Conservation (phyloP, 768 basidiomycete species). For the Kwoniella europaea region DNA sequence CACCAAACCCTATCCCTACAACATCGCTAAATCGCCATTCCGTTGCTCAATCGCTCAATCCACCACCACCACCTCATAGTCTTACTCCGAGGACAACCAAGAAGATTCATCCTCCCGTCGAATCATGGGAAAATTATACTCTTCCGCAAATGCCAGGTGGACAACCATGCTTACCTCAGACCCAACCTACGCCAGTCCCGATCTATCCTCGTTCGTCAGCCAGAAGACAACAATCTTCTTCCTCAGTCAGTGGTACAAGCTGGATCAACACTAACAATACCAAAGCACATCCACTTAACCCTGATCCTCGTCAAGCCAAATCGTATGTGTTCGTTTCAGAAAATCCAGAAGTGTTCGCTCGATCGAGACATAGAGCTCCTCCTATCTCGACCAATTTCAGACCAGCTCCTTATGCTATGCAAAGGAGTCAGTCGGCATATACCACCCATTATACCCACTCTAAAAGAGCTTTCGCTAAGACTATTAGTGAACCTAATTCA, state of each 20-base stretch:
- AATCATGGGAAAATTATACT: conserved; percentile 6
- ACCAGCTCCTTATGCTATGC: not conserved
- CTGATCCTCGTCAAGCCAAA: not conserved
- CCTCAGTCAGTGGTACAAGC: not conserved
- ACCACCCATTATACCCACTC: not conserved
- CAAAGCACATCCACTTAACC: no score
- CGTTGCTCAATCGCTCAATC: conserved; percentile 9
- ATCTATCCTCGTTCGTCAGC: not conserved
- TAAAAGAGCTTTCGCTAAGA: not conserved
- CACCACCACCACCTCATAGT: not conserved
- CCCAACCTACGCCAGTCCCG: not conserved
- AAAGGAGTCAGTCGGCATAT: not conserved
- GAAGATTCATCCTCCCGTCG: conserved; percentile 16
- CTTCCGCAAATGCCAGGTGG: conserved; percentile 17
- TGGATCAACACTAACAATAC: not conserved
- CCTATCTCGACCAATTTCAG: not conserved
- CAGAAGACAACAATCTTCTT: conserved; percentile 8
- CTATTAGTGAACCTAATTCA: conserved; percentile 5
- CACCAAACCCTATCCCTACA: not conserved
- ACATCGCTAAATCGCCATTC: conserved; percentile 5
- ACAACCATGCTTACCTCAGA: conserved; percentile 10
- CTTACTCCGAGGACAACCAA: not conserved
- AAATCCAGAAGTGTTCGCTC: not conserved
- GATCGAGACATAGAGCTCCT: not conserved
- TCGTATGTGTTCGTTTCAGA: not conserved